phyloP scores from a whole-genome alignment of 805 yeast genomes.

The Myxozyma vanderwaltii region DNA sequence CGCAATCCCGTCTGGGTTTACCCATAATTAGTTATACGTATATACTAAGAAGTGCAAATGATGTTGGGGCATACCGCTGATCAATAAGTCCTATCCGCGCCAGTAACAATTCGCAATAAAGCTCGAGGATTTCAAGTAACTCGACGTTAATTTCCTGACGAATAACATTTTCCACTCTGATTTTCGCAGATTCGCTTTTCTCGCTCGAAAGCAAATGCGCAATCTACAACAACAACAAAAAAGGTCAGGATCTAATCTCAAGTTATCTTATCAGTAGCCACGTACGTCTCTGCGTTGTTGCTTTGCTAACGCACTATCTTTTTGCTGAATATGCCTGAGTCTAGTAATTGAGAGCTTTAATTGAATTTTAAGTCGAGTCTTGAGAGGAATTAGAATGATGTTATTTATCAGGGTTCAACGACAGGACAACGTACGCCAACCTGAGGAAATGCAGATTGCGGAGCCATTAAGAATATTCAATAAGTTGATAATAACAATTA shows the following conservation, averaged over 20 bases:
- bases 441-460: constrained; percentile 1
- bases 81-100: constrained; percentile 71
- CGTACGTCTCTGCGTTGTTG: constrained; percentile 63
- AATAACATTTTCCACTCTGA: constrained; percentile 80
- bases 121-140: constrained; percentile 72
- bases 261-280: background rate
- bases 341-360: constrained; percentile 72
- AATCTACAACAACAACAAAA: constrained; percentile 44
- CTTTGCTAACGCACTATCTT: constrained; percentile 72
- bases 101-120: constrained; percentile 76
- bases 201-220: constrained; percentile 71
- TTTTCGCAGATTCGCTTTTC: constrained; percentile 79
- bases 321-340: constrained; percentile 69
- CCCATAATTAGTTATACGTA: background rate
- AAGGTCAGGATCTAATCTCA: no score
- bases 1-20: constrained; percentile 43
- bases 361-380: constrained; percentile 38
- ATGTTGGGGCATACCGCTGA: constrained; percentile 39
- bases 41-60: background rate
- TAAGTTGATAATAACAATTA: background rate
- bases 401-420: background rate
- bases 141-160: constrained; percentile 81
- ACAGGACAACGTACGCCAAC: constrained; percentile 9
- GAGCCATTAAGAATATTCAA: background rate
- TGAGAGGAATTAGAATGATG: background rate